Percentiles rank a stretch among this genome's conserved stretches.
Conservation (phyloP, 768 basidiomycete genomes). For the Daedaleopsis nitida region DNA sequence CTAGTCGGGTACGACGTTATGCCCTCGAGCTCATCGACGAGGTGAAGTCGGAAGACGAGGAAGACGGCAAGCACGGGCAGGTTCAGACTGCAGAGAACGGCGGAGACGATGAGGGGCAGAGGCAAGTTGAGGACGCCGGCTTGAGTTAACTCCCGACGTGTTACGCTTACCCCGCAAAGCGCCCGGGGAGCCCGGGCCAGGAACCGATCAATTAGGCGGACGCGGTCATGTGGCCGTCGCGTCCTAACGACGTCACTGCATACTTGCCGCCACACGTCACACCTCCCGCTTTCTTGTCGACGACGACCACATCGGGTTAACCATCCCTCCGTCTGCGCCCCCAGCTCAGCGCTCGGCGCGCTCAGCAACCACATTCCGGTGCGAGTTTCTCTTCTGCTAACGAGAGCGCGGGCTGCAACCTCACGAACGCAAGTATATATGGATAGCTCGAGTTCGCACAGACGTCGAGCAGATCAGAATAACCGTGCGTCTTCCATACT, state of each 20-base stretch:
- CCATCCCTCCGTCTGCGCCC: not conserved
- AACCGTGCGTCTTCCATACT: no score
- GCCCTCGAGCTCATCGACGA: not conserved
- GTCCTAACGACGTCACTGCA: not conserved
- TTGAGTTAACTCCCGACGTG: not conserved
- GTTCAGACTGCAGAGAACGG: not conserved
- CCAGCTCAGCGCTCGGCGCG: no score
- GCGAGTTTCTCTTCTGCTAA: no score
- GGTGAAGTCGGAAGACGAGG: not conserved
- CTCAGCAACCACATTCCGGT: no score
- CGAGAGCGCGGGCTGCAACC: no score
- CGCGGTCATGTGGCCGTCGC: conserved; percentile 13
- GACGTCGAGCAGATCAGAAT: no score
- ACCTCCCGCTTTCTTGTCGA: not conserved
- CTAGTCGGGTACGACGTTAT: not conserved
- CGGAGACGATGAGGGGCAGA: conserved; percentile 10
- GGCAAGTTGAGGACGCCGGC: not conserved
- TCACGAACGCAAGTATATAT: no score
- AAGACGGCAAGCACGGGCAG: not conserved
- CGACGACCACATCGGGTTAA: not conserved
- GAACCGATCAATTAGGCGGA: conserved; percentile 2
- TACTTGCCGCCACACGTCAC: not conserved
- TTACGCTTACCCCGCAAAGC: not conserved
- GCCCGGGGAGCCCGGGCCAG: not conserved
- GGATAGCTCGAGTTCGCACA: no score